Base-by-base conservation (phyloP, 2,329 filamentous ascomycete genomes). In the Leptosphaerulina australis region DNA sequence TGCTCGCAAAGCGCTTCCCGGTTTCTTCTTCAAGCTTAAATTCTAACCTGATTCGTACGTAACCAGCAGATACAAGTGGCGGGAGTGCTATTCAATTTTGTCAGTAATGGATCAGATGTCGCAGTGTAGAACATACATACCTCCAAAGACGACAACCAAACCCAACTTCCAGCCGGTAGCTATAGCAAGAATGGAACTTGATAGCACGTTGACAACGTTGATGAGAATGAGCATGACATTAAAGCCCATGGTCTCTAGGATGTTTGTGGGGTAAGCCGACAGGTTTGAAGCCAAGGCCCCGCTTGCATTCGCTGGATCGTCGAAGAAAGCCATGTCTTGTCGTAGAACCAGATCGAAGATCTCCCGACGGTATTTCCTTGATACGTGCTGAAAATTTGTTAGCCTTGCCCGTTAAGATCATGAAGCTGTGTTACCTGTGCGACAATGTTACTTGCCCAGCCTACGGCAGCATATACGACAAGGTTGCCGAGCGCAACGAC, bases 251-350 rank as follows among this genome's bases (percentile, higher is more conserved):
- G 97, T 84, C 11, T 94, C 92, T 12, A 91, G 88, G 22, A 97
- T 81, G 66, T 95, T 88, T 0, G 91, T 96, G 0, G 92, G 92
- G 73, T 96, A 89, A 24, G 75, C 74, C 0, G 80, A 78, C 1
- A 85, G 73, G 2, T 82, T 78, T 0, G 83, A 80, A 0, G 91
- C 96, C 62, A 99, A 77, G 0, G 91, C 88, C 58, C 94, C 94
- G 5, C 91, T 87, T 5, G 88, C 91, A 70, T 97, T 96, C 71
- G 94, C 88, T 56, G 95, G 90, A 34, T 81, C 81, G 71, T 97
- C 94, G 63, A 97, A 99, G 73, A 92, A 97, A 21, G 85, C 79
- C 50, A 97, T 92, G 56, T 97, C 94, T 73, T 97, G 93, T 58
- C 92, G 88, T 41, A 97, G 83, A 77, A 97, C 91, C 18, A 87